Conservation (phyloP, 305 asterid genomes). For the Coffea humblotiana region DNA sequence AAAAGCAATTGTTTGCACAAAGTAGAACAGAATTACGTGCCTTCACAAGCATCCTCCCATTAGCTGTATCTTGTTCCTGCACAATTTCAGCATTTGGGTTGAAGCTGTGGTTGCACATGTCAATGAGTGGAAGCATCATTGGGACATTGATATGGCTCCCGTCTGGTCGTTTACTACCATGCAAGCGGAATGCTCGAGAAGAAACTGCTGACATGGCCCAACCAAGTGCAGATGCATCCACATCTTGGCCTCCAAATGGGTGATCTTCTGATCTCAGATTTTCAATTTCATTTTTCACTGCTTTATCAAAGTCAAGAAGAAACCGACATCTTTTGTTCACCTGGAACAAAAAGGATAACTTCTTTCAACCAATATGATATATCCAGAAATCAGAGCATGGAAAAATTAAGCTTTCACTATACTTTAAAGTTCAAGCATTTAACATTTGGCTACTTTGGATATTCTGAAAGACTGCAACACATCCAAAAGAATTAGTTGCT, state of each 20-base stretch:
- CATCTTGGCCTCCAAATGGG: conserved; percentile 78
- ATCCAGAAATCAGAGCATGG: conserved; percentile 7
- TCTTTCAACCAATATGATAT: background rate
- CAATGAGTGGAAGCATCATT: conserved; percentile 91
- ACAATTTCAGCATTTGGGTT: conserved; percentile 79
- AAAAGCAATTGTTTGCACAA: background rate
- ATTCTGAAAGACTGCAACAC: background rate
- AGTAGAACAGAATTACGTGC: conserved; percentile 31
- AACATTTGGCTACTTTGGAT: background rate
- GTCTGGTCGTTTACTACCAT: conserved; percentile 55
- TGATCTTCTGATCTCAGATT: conserved; percentile 50
- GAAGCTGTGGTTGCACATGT: conserved; percentile 99
- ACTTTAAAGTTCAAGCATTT: background rate
- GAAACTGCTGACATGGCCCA: conserved; percentile 99
- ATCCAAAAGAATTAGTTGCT: background rate
- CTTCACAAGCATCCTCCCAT: conserved; percentile 71
- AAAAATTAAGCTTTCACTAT: background rate
- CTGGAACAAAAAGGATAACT: conserved; percentile 29
- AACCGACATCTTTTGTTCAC: conserved; percentile 94
- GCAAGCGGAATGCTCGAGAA: conserved; percentile 86
- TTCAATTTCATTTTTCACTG: conserved; percentile 47
- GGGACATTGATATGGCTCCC: conserved; percentile 59
- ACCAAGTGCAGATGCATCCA: conserved; percentile 85
- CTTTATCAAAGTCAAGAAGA: conserved; percentile 77
- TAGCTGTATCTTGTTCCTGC: conserved; percentile 61